These are phyloP conservation scores for Tylopilus sp. DNA, from an alignment of 768 basidiomycete species.

Conservation along the genomic window DNA sequence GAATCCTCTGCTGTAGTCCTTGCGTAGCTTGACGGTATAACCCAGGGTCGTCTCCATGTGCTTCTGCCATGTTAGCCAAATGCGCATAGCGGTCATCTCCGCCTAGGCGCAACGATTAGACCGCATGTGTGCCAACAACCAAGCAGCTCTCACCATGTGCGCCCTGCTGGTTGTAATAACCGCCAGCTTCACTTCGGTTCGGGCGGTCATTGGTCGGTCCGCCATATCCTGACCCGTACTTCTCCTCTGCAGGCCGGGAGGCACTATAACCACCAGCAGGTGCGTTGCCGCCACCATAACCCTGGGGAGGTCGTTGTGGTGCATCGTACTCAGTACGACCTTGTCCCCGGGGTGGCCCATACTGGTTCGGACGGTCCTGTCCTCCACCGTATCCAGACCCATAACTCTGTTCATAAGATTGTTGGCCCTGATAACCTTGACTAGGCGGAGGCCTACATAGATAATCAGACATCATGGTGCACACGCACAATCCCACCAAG, in stretches of 20 bases:
- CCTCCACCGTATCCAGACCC: conserved; percentile 7
- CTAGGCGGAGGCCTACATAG: conserved; percentile 1
- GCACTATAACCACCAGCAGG: conserved; percentile 18
- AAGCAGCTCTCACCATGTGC: conserved; percentile 2
- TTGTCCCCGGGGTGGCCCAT: conserved; percentile 6
- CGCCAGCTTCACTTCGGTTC: conserved; percentile 15
- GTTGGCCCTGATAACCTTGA: conserved; percentile 4
- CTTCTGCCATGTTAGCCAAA: conserved; percentile 15
- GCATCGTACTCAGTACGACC: conserved; percentile 9
- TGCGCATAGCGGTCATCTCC: conserved; percentile 18
- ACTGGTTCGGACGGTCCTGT: conserved; percentile 10
- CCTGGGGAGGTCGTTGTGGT: background rate
- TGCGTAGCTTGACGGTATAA: conserved; percentile 20
- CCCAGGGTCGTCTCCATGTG: conserved; percentile 18
- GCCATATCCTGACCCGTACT: conserved; percentile 5
- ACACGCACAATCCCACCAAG: background rate
- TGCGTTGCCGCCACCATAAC: conserved; percentile 1
- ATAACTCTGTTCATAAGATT: conserved; percentile 1
- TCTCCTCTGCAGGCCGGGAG: conserved; percentile 10
- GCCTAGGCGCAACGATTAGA: conserved; percentile 12
- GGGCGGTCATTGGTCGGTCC: background rate
- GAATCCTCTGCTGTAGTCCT: conserved; percentile 22
- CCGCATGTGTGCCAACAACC: background rate
- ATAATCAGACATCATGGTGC: background rate
- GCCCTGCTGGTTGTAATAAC: conserved; percentile 16